Evolutionary conservation across 2,329 filamentous ascomycete genomes (phyloP).

Genomic region (Emergomyces orientalis): DNA sequence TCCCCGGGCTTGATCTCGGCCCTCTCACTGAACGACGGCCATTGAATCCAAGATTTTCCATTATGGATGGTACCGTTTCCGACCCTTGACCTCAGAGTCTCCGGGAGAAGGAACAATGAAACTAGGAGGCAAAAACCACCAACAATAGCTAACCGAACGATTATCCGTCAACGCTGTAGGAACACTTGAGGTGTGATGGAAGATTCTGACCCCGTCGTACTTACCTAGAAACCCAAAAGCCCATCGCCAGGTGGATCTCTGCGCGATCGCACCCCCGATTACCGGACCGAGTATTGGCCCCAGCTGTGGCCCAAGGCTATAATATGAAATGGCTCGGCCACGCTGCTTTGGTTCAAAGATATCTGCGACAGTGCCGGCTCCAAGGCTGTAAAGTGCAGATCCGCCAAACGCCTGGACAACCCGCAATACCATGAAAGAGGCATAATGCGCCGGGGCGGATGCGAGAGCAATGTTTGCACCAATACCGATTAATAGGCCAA

Average conservation of each 20-base stretch:
- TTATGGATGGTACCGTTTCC: conserved; percentile 31
- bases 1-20: neutral
- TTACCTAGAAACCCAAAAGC: conserved; percentile 28
- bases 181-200: neutral
- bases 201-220: neutral
- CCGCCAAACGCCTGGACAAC: conserved; percentile 38
- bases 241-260: conserved; percentile 35
- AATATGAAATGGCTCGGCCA: conserved; percentile 35
- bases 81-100: conserved; percentile 39
- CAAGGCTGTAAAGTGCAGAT: conserved; percentile 31
- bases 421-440: conserved; percentile 32
- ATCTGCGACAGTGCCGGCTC: conserved; percentile 38
- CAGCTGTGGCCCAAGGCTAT: conserved; percentile 38
- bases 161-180: neutral
- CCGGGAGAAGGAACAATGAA: conserved; percentile 36
- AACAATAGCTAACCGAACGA: conserved; percentile 19
- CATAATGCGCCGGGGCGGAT: conserved; percentile 31
- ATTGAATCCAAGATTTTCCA: conserved; percentile 16
- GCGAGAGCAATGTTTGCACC: conserved; percentile 34
- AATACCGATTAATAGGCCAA: conserved; percentile 34
- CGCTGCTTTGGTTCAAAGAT: conserved; percentile 33
- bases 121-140: conserved; percentile 22
- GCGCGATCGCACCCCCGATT: conserved; percentile 34
- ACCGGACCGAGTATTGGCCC: conserved; percentile 39
- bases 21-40: conserved; percentile 2